Conservation (phyloP, 2,329 filamentous ascomycete genomes). For the Fusarium newnesense region DNA sequence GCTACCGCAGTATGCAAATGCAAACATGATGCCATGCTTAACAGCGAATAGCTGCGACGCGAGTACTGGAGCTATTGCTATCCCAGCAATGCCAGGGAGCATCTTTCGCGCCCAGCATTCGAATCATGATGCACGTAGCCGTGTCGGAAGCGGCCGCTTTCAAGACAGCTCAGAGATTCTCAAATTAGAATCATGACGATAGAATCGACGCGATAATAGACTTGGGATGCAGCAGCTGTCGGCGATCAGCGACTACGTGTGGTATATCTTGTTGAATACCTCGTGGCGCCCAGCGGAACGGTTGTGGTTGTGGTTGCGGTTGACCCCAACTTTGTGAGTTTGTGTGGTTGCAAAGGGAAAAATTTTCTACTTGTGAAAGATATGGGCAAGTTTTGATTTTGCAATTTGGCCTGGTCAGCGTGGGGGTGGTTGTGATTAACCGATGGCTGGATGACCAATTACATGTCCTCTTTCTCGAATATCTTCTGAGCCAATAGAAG, state of each 20-base stretch:
- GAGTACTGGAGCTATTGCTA: neutral
- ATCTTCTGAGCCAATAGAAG: conserved; percentile 12
- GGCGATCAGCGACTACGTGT: conserved; percentile 35
- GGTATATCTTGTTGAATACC: conserved; percentile 13
- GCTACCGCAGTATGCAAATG: neutral
- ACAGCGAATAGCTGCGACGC: neutral
- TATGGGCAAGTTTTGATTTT: conserved; percentile 44
- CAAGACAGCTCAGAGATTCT: neutral
- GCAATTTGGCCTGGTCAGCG: conserved; percentile 44
- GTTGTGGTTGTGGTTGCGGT: conserved; percentile 17
- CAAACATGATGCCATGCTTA: conserved; percentile 13
- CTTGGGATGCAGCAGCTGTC: conserved; percentile 26
- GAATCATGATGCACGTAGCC: neutral
- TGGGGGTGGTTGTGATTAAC: conserved; percentile 39
- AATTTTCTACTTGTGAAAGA: conserved; percentile 29
- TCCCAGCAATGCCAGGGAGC: conserved; percentile 1
- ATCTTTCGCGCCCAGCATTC: neutral
- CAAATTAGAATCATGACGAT: conserved; percentile 15
- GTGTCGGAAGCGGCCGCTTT: conserved; percentile 13
- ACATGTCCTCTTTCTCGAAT: neutral
- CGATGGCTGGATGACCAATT: conserved; percentile 15
- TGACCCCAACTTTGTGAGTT: conserved; percentile 24
- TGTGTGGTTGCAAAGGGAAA: conserved; percentile 39
- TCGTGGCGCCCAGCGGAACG: conserved; percentile 33
- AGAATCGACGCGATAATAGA: neutral